Conservation (phyloP, 164 flowering plant species). For the Cinnamomum chago region DNA sequence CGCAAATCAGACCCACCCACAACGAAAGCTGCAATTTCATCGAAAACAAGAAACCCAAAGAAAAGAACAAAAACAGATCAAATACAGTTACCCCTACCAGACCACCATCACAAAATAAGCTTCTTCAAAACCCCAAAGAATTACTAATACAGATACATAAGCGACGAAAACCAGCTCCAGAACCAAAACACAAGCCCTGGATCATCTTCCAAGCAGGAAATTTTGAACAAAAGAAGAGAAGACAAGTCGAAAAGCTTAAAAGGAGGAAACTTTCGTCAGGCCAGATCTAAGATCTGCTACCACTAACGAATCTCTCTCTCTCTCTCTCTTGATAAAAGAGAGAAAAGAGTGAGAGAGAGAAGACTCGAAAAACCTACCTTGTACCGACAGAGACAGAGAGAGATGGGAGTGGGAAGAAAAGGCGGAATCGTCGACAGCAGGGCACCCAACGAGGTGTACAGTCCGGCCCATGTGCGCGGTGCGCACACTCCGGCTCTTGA, state of each 20-base stretch:
- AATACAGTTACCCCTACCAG: not conserved
- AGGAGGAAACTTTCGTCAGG: not conserved
- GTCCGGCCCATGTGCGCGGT: conserved; percentile 2
- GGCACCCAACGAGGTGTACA: not conserved
- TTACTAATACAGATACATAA: no score
- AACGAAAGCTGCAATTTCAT: not conserved
- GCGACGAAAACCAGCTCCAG: not conserved
- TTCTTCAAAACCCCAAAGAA: not conserved
- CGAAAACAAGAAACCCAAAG: not conserved
- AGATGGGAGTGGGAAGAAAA: not conserved
- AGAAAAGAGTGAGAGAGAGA: not conserved
- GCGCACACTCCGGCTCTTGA: conserved; percentile 1
- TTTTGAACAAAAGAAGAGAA: not conserved
- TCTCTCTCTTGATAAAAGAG: no score
- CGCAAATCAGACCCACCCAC: not conserved
- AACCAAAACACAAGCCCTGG: not conserved
- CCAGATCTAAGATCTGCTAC: not conserved
- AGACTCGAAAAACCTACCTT: not conserved
- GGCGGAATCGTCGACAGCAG: not conserved
- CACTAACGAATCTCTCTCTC: not conserved
- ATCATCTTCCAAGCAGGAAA: not conserved
- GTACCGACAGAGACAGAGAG: not conserved
- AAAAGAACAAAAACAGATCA: not conserved
- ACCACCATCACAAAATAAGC: not conserved
- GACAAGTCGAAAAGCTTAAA: no score